Evolutionary conservation across 352 stramenopile genomes (phyloP).

Genomic region (Pythium dissotocum): DNA sequence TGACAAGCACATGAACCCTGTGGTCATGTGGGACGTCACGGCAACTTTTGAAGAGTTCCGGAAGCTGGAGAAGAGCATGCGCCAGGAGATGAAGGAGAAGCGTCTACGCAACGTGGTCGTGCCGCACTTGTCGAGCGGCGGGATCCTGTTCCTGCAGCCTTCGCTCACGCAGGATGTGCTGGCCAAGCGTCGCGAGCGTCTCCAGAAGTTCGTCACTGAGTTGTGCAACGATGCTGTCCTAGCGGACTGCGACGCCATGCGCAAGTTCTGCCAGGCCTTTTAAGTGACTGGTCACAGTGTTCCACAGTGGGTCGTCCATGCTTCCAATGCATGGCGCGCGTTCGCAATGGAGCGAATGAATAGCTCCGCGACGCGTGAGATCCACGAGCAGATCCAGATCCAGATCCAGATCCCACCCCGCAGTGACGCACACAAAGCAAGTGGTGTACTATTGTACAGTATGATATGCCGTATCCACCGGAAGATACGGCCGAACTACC

Average conservation of each 20-base stretch:
- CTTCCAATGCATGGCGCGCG: background rate
- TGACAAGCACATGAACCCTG: constrained; percentile 85
- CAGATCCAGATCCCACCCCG: background rate
- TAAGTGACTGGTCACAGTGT: constrained; percentile 27
- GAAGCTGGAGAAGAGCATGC: constrained; percentile 64
- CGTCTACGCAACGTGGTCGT: constrained; percentile 46
- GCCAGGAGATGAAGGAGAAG: constrained; percentile 64
- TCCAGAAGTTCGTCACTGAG: constrained; percentile 69
- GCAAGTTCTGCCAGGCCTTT: constrained; percentile 80
- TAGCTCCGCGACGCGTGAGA: background rate
- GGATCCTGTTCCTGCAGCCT: constrained; percentile 66
- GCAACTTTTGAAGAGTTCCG: constrained; percentile 80
- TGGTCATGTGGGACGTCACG: constrained; percentile 85
- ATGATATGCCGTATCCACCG: constrained; percentile 10
- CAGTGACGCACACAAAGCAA: background rate
- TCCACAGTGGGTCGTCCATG: background rate
- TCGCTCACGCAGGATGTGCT: constrained; percentile 72
- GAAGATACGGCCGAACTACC: constrained; percentile 8
- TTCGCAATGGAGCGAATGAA: background rate
- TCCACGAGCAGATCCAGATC: too few relatives aligned
- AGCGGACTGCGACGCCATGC: constrained; percentile 45
- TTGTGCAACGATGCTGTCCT: constrained; percentile 50
- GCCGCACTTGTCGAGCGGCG: constrained; percentile 64
- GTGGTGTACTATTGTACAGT: constrained; percentile 1
- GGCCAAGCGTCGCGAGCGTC: constrained; percentile 45